Conservation (phyloP, 257 asterid genomes). For the Solanum rostratum region DNA sequence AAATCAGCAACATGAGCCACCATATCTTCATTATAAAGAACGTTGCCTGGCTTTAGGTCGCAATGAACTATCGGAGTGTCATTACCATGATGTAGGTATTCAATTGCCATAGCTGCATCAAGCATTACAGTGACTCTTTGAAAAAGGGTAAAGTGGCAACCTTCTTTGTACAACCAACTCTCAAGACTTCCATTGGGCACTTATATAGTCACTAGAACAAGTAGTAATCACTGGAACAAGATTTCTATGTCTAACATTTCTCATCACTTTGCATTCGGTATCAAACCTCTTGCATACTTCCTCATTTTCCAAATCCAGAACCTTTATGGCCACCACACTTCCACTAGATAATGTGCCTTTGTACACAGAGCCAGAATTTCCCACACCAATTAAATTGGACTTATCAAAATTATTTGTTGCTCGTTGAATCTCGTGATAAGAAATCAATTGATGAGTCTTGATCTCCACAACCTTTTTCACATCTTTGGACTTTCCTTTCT, state of each 20-base stretch:
- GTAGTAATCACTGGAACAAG: slow-evolving; percentile 21
- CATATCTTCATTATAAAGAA: background rate
- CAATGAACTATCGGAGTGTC: background rate
- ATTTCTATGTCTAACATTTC: slow-evolving; percentile 19
- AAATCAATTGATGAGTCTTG: background rate
- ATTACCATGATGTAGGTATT: background rate
- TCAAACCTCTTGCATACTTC: slow-evolving; percentile 14
- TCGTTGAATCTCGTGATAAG: slow-evolving; percentile 10
- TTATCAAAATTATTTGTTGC: slow-evolving; percentile 17
- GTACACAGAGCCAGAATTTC: slow-evolving; percentile 21
- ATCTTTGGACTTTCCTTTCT: background rate
- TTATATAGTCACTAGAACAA: slow-evolving; percentile 7
- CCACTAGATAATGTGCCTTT: slow-evolving; percentile 11
- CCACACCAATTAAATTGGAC: slow-evolving; percentile 19
- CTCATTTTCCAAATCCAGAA: slow-evolving; percentile 9
- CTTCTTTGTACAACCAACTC: background rate
- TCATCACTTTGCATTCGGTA: slow-evolving; percentile 18
- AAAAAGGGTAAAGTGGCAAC: background rate
- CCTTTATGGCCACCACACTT: slow-evolving; percentile 14
- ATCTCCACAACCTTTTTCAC: background rate
- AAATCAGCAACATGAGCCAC: background rate
- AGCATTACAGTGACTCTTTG: background rate
- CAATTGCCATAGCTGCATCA: background rate
- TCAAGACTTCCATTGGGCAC: background rate
- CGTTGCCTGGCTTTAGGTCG: background rate